These are phyloP conservation scores for Lodderomyces jiufengensis DNA, from an alignment of 1,139 yeast species.

Conservation along the genomic window DNA sequence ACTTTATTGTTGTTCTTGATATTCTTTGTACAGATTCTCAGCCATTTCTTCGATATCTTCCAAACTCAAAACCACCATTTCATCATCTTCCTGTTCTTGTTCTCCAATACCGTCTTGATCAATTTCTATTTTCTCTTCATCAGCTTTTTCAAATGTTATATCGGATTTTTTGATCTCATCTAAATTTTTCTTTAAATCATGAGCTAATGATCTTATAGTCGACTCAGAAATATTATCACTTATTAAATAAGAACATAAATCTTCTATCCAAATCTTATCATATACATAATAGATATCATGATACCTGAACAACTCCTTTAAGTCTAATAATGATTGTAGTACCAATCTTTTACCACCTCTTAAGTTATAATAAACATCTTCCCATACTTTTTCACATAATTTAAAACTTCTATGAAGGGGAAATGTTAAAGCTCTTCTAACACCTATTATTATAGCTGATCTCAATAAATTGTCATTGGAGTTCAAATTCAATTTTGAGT, in stretches of 20 bases:
- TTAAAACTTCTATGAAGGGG: constrained; percentile 77
- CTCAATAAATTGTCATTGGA: constrained; percentile 30
- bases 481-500: constrained; percentile 43
- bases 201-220: constrained; percentile 59
- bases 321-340: constrained; percentile 53
- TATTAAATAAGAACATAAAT: constrained; percentile 76
- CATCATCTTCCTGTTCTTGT: constrained; percentile 24
- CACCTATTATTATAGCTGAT: constrained; percentile 55
- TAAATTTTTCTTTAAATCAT: constrained; percentile 49
- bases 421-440: constrained; percentile 70
- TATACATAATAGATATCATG: constrained; percentile 90
- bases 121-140: constrained; percentile 18
- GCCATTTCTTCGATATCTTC: constrained; percentile 56
- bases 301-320: constrained; percentile 72
- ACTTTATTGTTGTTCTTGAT: constrained; percentile 12
- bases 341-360: constrained; percentile 68
- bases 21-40: constrained; percentile 40
- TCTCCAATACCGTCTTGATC: constrained; percentile 17
- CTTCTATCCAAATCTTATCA: constrained; percentile 76
- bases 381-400: constrained; percentile 62
- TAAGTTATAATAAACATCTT: constrained; percentile 64
- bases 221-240: constrained; percentile 48
- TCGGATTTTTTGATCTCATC: constrained; percentile 22
- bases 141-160: constrained; percentile 39
- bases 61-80: constrained; percentile 41